phyloP scores from a whole-genome alignment of 139 green algal species.

The Zygnema circumcarinatum region DNA sequence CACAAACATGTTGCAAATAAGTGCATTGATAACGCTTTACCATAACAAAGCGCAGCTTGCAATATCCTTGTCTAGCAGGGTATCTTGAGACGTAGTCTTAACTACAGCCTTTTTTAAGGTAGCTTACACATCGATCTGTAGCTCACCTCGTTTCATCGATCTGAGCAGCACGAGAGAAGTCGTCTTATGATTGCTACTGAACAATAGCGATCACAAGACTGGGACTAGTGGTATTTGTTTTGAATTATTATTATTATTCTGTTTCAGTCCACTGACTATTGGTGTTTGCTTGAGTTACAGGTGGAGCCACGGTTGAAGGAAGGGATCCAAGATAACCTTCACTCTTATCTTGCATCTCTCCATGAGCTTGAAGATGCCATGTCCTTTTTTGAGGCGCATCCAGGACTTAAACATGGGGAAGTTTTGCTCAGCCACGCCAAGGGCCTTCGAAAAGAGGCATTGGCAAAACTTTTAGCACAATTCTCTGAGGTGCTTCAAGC shows the following conservation, averaged over 20 bases:
- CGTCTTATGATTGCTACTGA: too few species aligned
- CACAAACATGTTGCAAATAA: too few species aligned
- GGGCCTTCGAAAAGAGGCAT: constrained; percentile 30
- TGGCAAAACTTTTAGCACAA: constrained; percentile 13
- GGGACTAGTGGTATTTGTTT: too few species aligned
- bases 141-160: not conserved
- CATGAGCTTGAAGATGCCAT: constrained; percentile 37
- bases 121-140: not conserved
- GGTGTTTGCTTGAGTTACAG: too few species aligned
- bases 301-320: constrained; percentile 44
- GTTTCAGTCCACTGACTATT: too few species aligned
- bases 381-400: constrained; percentile 49
- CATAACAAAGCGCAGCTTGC: too few species aligned
- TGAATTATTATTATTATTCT: too few species aligned
- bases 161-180: not conserved
- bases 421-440: constrained; percentile 11
- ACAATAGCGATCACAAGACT: too few species aligned
- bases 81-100: too few species aligned
- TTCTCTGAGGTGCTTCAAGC: not conserved
- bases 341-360: constrained; percentile 41
- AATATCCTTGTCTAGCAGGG: too few species aligned
- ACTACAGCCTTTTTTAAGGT: too few species aligned
- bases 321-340: not conserved
- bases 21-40: too few species aligned
- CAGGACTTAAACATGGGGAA: constrained; percentile 30